Evolutionary conservation across 1,284 basidiomycete species (phyloP).

Genomic region (Ceratobasidium sp.): DNA sequence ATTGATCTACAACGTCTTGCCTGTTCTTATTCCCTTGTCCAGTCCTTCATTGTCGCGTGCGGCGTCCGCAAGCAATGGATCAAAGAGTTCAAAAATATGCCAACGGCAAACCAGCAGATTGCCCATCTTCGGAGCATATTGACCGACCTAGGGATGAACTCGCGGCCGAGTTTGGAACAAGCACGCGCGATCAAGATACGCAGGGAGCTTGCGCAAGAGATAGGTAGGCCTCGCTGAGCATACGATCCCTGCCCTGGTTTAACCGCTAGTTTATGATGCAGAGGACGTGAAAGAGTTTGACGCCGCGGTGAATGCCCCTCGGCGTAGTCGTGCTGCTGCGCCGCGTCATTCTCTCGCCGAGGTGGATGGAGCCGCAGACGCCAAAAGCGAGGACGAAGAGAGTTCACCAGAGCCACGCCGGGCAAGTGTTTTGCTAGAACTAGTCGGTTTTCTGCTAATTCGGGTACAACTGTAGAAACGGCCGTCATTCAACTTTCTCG

Average conservation of each 20-base stretch:
- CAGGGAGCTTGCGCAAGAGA: conserved; percentile 80
- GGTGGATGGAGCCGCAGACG: conserved; percentile 69
- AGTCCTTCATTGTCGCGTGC: conserved; percentile 79
- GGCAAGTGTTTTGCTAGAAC: conserved; percentile 52
- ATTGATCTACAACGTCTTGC: not conserved
- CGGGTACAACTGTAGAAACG: conserved; percentile 59
- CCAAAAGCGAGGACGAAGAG: conserved; percentile 52
- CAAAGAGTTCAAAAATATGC: conserved; percentile 74
- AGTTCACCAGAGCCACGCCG: conserved; percentile 55
- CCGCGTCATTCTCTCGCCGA: conserved; percentile 60
- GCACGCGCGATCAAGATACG: conserved; percentile 76
- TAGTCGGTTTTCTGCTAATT: conserved; percentile 5
- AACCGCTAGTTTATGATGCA: conserved; percentile 45
- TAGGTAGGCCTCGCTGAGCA: conserved; percentile 63
- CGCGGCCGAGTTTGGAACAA: conserved; percentile 79
- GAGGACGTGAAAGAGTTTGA: conserved; percentile 59
- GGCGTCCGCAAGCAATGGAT: conserved; percentile 83
- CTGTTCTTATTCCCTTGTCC: conserved; percentile 30
- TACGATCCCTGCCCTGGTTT: not conserved
- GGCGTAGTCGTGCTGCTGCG: conserved; percentile 44
- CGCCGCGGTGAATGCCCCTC: conserved; percentile 43
- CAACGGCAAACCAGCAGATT: conserved; percentile 72
- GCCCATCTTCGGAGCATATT: conserved; percentile 72
- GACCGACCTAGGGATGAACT: conserved; percentile 79
- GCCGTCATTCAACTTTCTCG: conserved; percentile 75